Evolutionary conservation across 2,329 filamentous ascomycete genomes (phyloP).

Genomic region (Pseudocercospora vitis): DNA sequence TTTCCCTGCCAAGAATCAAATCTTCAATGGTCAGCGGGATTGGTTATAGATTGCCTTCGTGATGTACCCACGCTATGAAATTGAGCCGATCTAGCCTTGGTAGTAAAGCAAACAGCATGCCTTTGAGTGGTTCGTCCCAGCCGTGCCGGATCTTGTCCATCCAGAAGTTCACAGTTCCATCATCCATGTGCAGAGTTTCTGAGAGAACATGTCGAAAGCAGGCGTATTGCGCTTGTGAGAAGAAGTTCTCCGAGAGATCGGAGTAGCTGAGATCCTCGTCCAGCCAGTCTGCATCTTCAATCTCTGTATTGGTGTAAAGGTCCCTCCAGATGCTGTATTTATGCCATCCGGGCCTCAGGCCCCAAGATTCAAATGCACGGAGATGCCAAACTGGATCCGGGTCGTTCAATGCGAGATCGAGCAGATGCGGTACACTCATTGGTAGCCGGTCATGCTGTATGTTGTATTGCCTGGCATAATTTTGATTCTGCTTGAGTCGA

Average conservation of each 20-base stretch:
- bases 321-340: conserved; percentile 15
- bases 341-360: conserved; percentile 10
- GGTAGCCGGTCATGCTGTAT: conserved; percentile 12
- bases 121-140: conserved; percentile 23
- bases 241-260: conserved; percentile 6
- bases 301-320: neutral
- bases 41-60: too few relatives aligned
- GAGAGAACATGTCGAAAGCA: conserved; percentile 11
- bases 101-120: conserved; percentile 19
- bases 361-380: conserved; percentile 19
- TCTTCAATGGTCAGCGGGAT: neutral
- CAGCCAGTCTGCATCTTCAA: conserved; percentile 3
- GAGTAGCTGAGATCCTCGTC: conserved; percentile 10
- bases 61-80: conserved; percentile 12
- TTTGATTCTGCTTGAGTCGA: neutral
- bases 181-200: conserved; percentile 10
- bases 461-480: neutral
- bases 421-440: conserved; percentile 1
- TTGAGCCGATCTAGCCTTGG: conserved; percentile 20
- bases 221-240: conserved; percentile 8
- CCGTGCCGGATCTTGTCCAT: conserved; percentile 13
- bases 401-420: conserved; percentile 6
- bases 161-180: conserved; percentile 8
- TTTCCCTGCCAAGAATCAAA: conserved; percentile 4
- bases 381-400: conserved; percentile 20